Percentiles rank a stretch among this genome's conserved stretches.
Conservation (phyloP, 2,329 filamentous ascomycete genomes). For the Trichoderma sp. region DNA sequence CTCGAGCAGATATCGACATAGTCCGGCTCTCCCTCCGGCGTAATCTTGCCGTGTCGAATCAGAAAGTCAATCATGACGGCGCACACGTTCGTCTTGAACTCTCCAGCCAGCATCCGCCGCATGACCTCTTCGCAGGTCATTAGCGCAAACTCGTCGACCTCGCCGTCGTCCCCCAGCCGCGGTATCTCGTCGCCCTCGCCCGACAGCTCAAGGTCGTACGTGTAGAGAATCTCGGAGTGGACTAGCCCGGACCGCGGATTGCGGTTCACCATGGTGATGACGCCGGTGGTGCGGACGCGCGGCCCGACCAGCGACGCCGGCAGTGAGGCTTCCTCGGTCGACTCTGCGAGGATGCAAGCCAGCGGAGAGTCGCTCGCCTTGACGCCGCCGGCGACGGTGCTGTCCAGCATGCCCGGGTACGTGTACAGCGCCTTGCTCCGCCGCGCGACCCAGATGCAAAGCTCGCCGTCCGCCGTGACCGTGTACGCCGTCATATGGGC, state of each 20-base stretch:
- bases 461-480: constrained; percentile 32
- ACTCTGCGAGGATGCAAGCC: constrained; percentile 68
- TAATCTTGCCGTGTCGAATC: constrained; percentile 71
- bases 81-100: constrained; percentile 85
- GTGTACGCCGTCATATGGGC: constrained; percentile 64
- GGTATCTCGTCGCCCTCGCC: constrained; percentile 53
- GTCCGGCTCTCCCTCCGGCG: constrained; percentile 65
- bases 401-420: constrained; percentile 73
- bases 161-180: constrained; percentile 71
- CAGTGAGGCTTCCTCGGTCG: constrained; percentile 64
- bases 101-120: constrained; percentile 57
- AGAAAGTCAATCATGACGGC: constrained; percentile 79
- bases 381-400: constrained; percentile 76
- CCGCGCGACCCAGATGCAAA: constrained; percentile 70
- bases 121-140: constrained; percentile 60
- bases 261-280: constrained; percentile 36
- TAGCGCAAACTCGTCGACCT: constrained; percentile 73
- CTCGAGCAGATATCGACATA: constrained; percentile 64
- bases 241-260: constrained; percentile 28
- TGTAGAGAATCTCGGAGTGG: constrained; percentile 52
- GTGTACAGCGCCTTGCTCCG: constrained; percentile 65
- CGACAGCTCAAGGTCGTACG: constrained; percentile 71
- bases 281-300: constrained; percentile 29
- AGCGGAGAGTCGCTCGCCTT: constrained; percentile 63
- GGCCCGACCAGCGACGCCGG: constrained; percentile 28